Percentiles rank a stretch among this genome's conserved stretches.
These are phyloP conservation scores for Umbellularia californica DNA, from an alignment of 164 flowering plant genomes.

Conservation along the genomic window DNA sequence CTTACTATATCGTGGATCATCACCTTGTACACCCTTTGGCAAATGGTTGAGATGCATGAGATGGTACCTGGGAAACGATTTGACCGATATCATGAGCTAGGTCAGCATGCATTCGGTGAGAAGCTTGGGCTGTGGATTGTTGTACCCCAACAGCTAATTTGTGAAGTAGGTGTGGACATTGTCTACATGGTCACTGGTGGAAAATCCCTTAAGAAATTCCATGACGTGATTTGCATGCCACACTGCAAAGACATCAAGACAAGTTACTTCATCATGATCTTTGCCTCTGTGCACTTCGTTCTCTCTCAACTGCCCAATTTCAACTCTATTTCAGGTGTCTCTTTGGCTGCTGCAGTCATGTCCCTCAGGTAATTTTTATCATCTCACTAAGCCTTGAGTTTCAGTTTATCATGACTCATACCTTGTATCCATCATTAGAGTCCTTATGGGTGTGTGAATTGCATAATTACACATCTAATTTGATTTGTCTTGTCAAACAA, in stretches of 20 bases:
- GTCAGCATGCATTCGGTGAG: conserved; percentile 60
- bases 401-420: background rate
- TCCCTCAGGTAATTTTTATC: conserved; percentile 46
- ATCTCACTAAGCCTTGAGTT: background rate
- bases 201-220: conserved; percentile 49
- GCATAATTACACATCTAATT: background rate
- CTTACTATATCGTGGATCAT: conserved; percentile 42
- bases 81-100: conserved; percentile 57
- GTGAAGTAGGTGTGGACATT: conserved; percentile 50
- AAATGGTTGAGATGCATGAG: conserved; percentile 69
- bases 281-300: conserved; percentile 47
- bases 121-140: conserved; percentile 52
- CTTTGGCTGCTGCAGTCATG: conserved; percentile 69
- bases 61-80: conserved; percentile 57
- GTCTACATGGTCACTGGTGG: conserved; percentile 75
- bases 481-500: background rate
- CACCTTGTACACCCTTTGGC: conserved; percentile 55
- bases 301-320: conserved; percentile 60
- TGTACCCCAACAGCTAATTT: conserved; percentile 53
- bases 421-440: background rate
- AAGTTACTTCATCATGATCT: conserved; percentile 63
- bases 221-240: conserved; percentile 27
- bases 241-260: conserved; percentile 37
- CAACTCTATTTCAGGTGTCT: conserved; percentile 52
- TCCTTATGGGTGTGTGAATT: background rate